A percentile compares a stretch with the other conserved stretches of the same genome.
phyloP scores from a whole-genome alignment of 768 basidiomycete genomes.

The Pisolithus orientalis region DNA sequence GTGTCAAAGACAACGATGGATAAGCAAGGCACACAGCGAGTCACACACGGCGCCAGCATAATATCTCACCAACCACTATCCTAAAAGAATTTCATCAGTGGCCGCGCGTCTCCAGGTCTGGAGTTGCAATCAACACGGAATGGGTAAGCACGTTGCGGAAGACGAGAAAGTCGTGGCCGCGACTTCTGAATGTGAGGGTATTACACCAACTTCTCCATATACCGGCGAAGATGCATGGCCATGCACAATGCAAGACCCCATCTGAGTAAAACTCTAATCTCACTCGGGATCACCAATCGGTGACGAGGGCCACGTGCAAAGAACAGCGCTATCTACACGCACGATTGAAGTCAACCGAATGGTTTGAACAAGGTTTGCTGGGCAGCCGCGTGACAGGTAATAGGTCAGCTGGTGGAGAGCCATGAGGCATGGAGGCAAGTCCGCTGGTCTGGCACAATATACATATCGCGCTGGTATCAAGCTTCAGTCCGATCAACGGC shows the following conservation, averaged over 20 bases:
- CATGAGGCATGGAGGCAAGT: not conserved
- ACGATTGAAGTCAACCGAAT: not conserved
- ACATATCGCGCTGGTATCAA: not conserved
- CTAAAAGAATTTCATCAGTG: not conserved
- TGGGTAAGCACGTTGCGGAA: no score
- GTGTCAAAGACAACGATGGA: not conserved
- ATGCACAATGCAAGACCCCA: constrained; percentile 17
- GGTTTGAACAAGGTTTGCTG: constrained; percentile 1
- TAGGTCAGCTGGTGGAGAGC: constrained; percentile 4
- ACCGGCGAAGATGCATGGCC: constrained; percentile 19
- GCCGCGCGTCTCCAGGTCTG: not conserved
- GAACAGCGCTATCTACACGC: not conserved
- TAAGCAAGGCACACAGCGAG: not conserved
- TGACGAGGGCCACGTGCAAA: constrained; percentile 5
- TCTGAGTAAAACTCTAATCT: constrained; percentile 21
- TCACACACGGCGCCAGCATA: not conserved
- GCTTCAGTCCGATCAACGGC: not conserved
- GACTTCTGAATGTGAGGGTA: not conserved
- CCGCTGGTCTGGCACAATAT: not conserved
- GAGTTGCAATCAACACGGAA: no score
- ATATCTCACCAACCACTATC: not conserved
- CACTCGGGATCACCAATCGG: constrained; percentile 4
- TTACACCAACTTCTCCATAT: constrained; percentile 1
- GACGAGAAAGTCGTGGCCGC: not conserved
- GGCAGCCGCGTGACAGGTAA: not conserved